Base-by-base conservation (phyloP, 164 flowering plant species). In the Aristolochia californica region DNA sequence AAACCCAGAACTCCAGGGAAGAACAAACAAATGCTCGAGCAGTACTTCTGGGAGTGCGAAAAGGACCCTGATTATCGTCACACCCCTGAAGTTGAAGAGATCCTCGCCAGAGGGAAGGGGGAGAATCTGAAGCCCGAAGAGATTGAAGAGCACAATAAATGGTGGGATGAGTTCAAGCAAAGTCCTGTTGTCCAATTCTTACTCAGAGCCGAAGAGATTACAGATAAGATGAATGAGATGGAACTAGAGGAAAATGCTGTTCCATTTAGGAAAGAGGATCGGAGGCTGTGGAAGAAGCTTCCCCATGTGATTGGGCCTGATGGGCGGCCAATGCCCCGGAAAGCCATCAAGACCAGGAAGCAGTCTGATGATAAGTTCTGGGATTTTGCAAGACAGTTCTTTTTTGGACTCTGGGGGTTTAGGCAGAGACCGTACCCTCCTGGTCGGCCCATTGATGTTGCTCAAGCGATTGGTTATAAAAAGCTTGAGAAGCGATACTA, bases 271-370 rank as follows among this genome's bases (percentile, higher is more conserved):
- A 53, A 47, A 10, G 96, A 85, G 69, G 96, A 88, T 59, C 45
- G 23, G 66, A 70, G 80, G 72, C 63, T 78, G 47, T 87, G 96
- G 95, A 68, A 77, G 69, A 71, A 74, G 0, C 27, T 86, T 61
- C 98, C 98, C 0, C 77, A 86, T 64, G 87, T 91, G 21, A 68
- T 62, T 0, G 98, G 98, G 47, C 66, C 71, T 47, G 96, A 91
- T 57, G 98, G 98, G 1, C 63, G 98, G 80, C 98, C 98, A 0
- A 86, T 91, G 96, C 95, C 95, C 11, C 71, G 98, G 70, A 88
- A 83, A 68, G 78, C 95, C 1, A 80, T 88, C 13, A 81, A 72
- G 66, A 71, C 78, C 3, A 49, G 43, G 55, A 0, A 72, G 72
- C 85, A 88, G 55, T 60, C 82, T 1, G 87, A 86, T 68, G 80